Evolutionary conservation across 768 basidiomycete genomes (phyloP).

Genomic region (Tylopilus sp.): DNA sequence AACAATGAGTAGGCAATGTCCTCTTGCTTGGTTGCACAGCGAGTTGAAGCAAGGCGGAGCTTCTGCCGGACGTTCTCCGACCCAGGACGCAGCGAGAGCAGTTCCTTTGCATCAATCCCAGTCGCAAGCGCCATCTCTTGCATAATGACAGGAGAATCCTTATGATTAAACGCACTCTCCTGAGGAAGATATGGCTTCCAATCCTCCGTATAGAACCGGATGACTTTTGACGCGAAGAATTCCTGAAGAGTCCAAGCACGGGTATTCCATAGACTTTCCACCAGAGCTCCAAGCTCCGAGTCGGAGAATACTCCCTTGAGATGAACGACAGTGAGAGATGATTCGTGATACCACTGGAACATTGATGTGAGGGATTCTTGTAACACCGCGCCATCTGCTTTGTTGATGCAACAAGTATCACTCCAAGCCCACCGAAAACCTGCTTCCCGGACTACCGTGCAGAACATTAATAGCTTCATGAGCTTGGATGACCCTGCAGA

Average conservation of each 20-base stretch:
- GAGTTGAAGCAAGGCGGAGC: slow-evolving; percentile 20
- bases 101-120: slow-evolving; percentile 4
- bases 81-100: slow-evolving; percentile 15
- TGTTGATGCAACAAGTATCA: not conserved
- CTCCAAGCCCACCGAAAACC: slow-evolving; percentile 8
- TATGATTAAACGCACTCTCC: slow-evolving; percentile 12
- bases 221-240: slow-evolving; percentile 20
- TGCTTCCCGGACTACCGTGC: slow-evolving; percentile 8
- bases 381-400: slow-evolving; percentile 8
- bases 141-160: slow-evolving; percentile 17
- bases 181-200: slow-evolving; percentile 23
- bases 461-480: slow-evolving; percentile 18
- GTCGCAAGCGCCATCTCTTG: slow-evolving; percentile 18
- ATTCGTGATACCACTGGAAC: slow-evolving; percentile 27
- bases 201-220: slow-evolving; percentile 10
- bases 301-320: slow-evolving; percentile 14
- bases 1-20: slow-evolving; percentile 27
- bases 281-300: slow-evolving; percentile 7
- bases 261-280: slow-evolving; percentile 20
- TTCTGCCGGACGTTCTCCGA: slow-evolving; percentile 12
- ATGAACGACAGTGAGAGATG: slow-evolving; percentile 24
- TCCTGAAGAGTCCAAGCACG: slow-evolving; percentile 26
- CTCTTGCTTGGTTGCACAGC: slow-evolving; percentile 22
- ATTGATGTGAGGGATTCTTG: slow-evolving; percentile 26
- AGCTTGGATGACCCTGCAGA: slow-evolving; percentile 4